phyloP scores from a whole-genome alignment of 2,329 filamentous ascomycete genomes.

The Escovopsis sp. region DNA sequence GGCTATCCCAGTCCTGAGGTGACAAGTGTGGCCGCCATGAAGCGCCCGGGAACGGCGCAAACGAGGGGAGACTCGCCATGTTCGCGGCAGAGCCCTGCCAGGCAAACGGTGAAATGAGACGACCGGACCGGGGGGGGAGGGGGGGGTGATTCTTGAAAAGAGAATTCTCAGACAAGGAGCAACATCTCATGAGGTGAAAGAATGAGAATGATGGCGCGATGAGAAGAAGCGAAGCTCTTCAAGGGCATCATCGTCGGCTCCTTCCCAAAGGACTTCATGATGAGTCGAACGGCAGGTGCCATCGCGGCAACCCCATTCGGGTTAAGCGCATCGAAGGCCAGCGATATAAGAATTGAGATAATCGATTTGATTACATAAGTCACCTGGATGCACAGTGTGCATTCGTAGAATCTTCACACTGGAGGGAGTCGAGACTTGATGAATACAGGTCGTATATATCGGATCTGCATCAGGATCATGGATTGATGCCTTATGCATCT shows the following conservation, averaged over 20 bases:
- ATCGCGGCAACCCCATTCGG: constrained; percentile 4
- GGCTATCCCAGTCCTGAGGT: constrained; percentile 60
- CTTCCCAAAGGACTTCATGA: too few species aligned
- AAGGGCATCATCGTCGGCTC: too few species aligned
- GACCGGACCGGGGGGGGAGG: not conserved
- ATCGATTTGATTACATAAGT: too few species aligned
- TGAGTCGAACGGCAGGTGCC: not conserved
- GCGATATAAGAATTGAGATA: too few species aligned
- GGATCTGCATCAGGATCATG: too few species aligned
- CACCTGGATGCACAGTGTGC: too few species aligned
- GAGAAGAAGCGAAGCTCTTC: not conserved
- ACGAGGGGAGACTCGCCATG: constrained; percentile 39
- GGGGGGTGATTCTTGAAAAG: not conserved
- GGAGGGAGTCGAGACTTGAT: too few species aligned
- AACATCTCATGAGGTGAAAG: not conserved
- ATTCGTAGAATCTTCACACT: too few species aligned
- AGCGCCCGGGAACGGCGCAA: constrained; percentile 64
- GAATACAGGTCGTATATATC: too few species aligned
- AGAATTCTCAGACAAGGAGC: not conserved
- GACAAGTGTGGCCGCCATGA: constrained; percentile 52
- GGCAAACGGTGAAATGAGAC: not conserved
- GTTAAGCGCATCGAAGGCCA: too few species aligned
- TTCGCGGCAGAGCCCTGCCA: not conserved
- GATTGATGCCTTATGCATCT: too few species aligned
- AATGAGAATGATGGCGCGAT: too few species aligned